These are phyloP conservation scores for Boletus reticuloceps DNA, from an alignment of 768 basidiomycete species.

Conservation along the genomic window DNA sequence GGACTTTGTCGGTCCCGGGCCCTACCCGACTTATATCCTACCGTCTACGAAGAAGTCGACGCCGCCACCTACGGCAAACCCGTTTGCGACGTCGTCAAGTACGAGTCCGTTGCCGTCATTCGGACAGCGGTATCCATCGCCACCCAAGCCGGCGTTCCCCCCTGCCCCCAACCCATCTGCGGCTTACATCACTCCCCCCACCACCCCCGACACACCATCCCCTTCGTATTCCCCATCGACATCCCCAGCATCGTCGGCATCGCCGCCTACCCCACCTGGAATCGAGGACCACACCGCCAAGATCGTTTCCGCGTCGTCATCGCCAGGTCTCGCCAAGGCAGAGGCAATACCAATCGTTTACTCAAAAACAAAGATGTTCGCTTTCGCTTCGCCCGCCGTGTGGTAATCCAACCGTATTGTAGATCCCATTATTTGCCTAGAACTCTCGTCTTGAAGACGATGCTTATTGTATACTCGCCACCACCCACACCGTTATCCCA, in stretches of 20 bases:
- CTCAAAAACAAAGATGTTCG: conserved; percentile 59
- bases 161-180: conserved; percentile 12
- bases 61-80: conserved; percentile 31
- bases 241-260: conserved; percentile 60
- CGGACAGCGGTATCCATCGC: conserved; percentile 31
- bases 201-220: conserved; percentile 54
- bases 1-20: conserved; percentile 56
- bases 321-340: conserved; percentile 24
- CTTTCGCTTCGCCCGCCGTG: conserved; percentile 55
- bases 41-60: conserved; percentile 62
- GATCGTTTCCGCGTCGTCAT: conserved; percentile 43
- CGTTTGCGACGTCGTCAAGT: conserved; percentile 32
- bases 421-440: conserved; percentile 22
- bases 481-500: neutral
- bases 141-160: conserved; percentile 27
- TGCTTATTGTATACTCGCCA: conserved; percentile 22
- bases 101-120: conserved; percentile 29
- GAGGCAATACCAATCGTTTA: conserved; percentile 31
- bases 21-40: conserved; percentile 63
- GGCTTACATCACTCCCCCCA: conserved; percentile 27
- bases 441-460: conserved; percentile 31
- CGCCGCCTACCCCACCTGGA: conserved; percentile 56
- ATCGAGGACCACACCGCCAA: conserved; percentile 50
- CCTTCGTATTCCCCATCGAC: conserved; percentile 49
- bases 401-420: conserved; percentile 46